Evolutionary conservation across 2,329 filamentous ascomycete species (phyloP), one percentile per base, ranked within the genome.

Genomic region (Cladosporium halotolerans): DNA sequence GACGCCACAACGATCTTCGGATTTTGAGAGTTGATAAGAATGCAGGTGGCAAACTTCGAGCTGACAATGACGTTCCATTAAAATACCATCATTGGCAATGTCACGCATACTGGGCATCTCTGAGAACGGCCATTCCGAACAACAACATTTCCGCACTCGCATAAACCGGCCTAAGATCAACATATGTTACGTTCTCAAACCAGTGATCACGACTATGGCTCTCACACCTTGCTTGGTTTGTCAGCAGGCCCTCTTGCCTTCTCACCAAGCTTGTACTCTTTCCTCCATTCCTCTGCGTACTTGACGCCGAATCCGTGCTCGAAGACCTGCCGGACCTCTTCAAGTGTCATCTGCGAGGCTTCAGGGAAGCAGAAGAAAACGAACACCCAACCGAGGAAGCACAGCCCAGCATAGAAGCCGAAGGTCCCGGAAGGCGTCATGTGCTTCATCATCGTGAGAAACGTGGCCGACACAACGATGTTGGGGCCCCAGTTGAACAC

Each of bases 281-380:
- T 68, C 54, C 66, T 64, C 60, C 67, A 65, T 28, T 62, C 55
- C 11, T 58, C 57, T 3, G 68, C 66, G 55, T 67, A 67, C 47
- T 57, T 60, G 13, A 71, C 68, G 33, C 66, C 68, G 49, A 71
- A 71, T 49, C 67, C 68, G 45, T 69, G 59, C 18, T 64, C 56
- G 42, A 72, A 72, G 1, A 72, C 64, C 39, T 67, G 62, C 10
- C 63, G 57, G 8, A 71, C 64, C 41, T 65, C 63, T 55, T 72
- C 69, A 5, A 70, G 60, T 2, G 67, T 67, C 60, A 72, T 49
- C 36, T 49, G 46, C 14, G 40, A 90, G 85, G 18, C 70, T 69
- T 79, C 83, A 89, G 46, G 46, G 46, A 49, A 49, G 23, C 46
- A 49, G 46, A 49, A 49, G 36, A 41, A 49, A 7, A 49, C 46